A percentile compares a stretch with the other conserved stretches of the same genome.
Evolutionary conservation across 1,139 yeast genomes (phyloP).

Genomic region (Hemisphaericaspora xylanilytica): DNA sequence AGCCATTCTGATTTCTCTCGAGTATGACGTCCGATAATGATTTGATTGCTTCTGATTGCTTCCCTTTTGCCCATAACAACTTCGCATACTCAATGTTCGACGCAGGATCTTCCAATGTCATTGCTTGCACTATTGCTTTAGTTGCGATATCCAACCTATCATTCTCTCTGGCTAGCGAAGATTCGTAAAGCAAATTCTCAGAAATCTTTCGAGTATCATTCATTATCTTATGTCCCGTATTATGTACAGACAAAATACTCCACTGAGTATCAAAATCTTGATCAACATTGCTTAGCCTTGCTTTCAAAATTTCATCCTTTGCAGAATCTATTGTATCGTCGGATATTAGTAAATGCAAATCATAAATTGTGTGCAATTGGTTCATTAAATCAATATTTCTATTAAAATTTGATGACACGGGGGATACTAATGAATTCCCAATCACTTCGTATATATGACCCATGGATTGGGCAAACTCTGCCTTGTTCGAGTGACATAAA

Average conservation of each 20-base stretch:
- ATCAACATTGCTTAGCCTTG: conserved; percentile 51
- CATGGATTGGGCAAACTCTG: conserved; percentile 36
- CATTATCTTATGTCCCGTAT: conserved; percentile 50
- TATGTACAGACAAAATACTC: conserved; percentile 57
- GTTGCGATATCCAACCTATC: conserved; percentile 74
- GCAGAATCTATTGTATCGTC: conserved; percentile 15
- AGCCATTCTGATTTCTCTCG: conserved; percentile 17
- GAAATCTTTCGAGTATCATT: conserved; percentile 31
- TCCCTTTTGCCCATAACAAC: conserved; percentile 87
- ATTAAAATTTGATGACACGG: conserved; percentile 60
- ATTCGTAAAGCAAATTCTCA: conserved; percentile 56
- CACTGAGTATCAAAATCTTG: conserved; percentile 64
- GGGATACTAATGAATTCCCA: conserved; percentile 60
- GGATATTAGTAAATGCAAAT: conserved; percentile 41
- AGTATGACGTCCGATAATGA: conserved; percentile 48
- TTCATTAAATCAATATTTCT: conserved; percentile 57
- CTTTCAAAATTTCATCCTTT: conserved; percentile 25
- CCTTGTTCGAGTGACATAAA: conserved; percentile 31
- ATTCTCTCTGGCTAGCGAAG: conserved; percentile 67
- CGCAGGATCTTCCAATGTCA: conserved; percentile 44
- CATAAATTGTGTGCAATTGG: conserved; percentile 70
- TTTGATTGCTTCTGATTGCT: conserved; percentile 80
- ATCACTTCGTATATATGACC: conserved; percentile 53
- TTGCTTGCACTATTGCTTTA: conserved; percentile 67
- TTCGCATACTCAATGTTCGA: conserved; percentile 83